Evolutionary conservation across 2,329 filamentous ascomycete genomes (phyloP), one percentile per base, ranked within the genome.

Genomic region (Graphiopsis chlorocephala): DNA sequence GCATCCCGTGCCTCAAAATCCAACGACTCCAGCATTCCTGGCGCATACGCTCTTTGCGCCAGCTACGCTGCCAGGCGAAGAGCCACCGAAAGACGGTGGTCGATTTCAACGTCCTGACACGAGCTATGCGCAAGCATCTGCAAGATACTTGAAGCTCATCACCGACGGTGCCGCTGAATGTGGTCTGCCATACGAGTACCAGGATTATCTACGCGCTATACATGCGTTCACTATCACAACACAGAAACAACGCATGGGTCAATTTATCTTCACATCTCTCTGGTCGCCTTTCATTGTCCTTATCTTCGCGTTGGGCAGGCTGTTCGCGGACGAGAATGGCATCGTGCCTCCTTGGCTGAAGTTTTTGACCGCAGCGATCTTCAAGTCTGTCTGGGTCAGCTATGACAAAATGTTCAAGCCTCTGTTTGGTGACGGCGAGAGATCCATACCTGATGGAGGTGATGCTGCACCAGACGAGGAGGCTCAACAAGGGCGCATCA

Each of bases 351-450:
- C 73, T 14, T 96, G 91, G 91, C 67, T 94, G 58, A 82, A 80
- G 2, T 75, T 76, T 17, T 61, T 84, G 0, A 80, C 83, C 64
- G 83, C 81, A 0, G 75, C 81, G 1, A 14, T 90, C 1, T 87
- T 90, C 65, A 82, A 78, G 1, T 74, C 81, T 0, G 77, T 88
- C 69, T 93, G 90, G 90, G 72, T 69, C 53, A 83, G 78, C 55
- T 92, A 93, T 77, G 90, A 92, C 78, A 66, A 60, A 0, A 73
- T 86, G 20, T 89, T 90, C 69, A 88, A 86, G 75, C 79, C 78
- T 0, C 47, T 89, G 0, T 97, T 96, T 81, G 94, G 94, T 0
- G 91, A 98, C 73, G 95, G 95, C 0, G 94, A 98, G 82, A 85
- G 86, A 70, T 88, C 85, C 0, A 72, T 82, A 11, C 68, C 71